Conservation (phyloP, 2,329 filamentous ascomycete species). For the Xylariaceae sp. region DNA sequence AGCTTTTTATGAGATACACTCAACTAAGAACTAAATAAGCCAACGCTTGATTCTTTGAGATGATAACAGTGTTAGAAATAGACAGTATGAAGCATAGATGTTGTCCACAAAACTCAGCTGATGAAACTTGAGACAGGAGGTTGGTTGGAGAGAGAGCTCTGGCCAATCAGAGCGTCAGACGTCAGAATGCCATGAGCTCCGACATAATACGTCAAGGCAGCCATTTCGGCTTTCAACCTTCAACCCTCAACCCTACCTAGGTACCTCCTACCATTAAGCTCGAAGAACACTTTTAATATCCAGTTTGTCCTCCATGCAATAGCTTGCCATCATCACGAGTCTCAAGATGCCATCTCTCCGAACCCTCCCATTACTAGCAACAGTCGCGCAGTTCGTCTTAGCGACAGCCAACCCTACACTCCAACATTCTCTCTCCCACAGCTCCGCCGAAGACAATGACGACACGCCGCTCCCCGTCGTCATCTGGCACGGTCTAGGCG, state of each 20-base stretch:
- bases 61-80: too few species aligned
- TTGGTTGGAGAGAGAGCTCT: neutral
- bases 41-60: too few species aligned
- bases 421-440: constrained; percentile 2
- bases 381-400: constrained; percentile 30
- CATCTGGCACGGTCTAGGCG: constrained; percentile 88
- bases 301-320: neutral
- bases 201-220: neutral
- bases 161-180: neutral
- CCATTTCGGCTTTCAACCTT: neutral
- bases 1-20: too few species aligned
- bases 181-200: neutral
- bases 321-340: neutral
- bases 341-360: constrained; percentile 26
- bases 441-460: constrained; percentile 48
- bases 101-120: too few species aligned
- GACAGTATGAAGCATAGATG: too few species aligned
- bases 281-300: too few species aligned
- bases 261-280: too few species aligned
- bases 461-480: constrained; percentile 84
- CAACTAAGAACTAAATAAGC: too few species aligned
- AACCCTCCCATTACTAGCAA: constrained; percentile 11
- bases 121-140: too few species aligned
- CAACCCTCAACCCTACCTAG: too few species aligned
- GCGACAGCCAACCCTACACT: constrained; percentile 19